Conservation (phyloP, 495 filamentous ascomycete species). For the Halenospora varia region DNA sequence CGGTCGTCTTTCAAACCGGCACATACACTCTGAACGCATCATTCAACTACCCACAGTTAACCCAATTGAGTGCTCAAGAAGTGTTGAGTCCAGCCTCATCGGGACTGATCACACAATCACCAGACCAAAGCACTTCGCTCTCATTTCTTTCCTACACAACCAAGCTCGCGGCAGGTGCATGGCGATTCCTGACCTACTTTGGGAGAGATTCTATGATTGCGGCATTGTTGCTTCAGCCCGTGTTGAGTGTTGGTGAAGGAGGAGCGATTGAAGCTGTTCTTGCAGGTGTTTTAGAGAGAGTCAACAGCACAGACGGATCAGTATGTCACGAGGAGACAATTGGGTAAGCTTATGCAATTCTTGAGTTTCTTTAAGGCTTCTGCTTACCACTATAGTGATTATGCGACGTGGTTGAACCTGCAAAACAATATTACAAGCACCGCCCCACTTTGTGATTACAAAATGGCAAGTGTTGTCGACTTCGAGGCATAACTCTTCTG, state of each 20-base stretch:
- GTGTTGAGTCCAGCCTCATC: constrained; percentile 46
- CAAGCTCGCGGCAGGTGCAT: constrained; percentile 61
- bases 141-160: constrained; percentile 59
- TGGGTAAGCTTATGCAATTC: constrained; percentile 34
- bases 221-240: constrained; percentile 49
- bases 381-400: constrained; percentile 38
- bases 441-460: constrained; percentile 54
- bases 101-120: constrained; percentile 38
- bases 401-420: constrained; percentile 55
- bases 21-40: constrained; percentile 55
- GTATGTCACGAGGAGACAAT: constrained; percentile 65
- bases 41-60: constrained; percentile 58
- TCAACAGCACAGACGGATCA: constrained; percentile 54
- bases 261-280: constrained; percentile 60
- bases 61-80: constrained; percentile 41
- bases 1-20: constrained; percentile 43
- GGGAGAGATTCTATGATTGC: constrained; percentile 62
- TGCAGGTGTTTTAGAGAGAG: constrained; percentile 52
- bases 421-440: constrained; percentile 48
- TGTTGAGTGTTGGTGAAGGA: constrained; percentile 52
- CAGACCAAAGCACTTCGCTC: constrained; percentile 46
- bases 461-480: constrained; percentile 39
- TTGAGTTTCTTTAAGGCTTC: background rate
- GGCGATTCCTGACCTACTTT: constrained; percentile 66
- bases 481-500: background rate